These are phyloP conservation scores for Hyaloscypha finlandica DNA, from an alignment of 495 filamentous ascomycete genomes.

Conservation along the genomic window DNA sequence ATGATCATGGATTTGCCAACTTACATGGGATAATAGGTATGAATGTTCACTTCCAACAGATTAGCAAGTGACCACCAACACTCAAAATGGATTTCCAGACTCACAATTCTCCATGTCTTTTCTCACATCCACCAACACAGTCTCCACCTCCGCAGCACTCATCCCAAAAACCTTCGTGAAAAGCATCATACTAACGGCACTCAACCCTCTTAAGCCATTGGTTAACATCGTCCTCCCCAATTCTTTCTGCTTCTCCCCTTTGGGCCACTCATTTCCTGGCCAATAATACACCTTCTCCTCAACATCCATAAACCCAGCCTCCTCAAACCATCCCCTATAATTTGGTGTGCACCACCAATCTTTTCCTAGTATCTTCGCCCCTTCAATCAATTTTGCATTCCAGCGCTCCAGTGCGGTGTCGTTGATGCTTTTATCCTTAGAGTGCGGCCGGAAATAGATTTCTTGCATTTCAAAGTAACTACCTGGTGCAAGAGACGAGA, in stretches of 20 bases:
- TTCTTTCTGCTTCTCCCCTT: conserved; percentile 47
- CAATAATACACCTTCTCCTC: conserved; percentile 50
- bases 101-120: conserved; percentile 49
- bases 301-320: conserved; percentile 61
- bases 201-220: conserved; percentile 41
- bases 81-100: not conserved
- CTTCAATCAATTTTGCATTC: conserved; percentile 36
- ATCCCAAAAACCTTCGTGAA: conserved; percentile 56
- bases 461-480: conserved; percentile 54
- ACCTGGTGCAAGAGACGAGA: conserved; percentile 45
- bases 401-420: conserved; percentile 36
- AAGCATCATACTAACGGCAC: conserved; percentile 50
- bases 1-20: conserved; percentile 17
- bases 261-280: conserved; percentile 53
- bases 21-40: conserved; percentile 50
- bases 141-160: conserved; percentile 50
- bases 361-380: conserved; percentile 23
- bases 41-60: conserved; percentile 32
- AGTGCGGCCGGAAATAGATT: conserved; percentile 36
- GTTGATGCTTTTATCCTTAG: conserved; percentile 34
- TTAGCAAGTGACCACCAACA: not conserved
- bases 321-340: conserved; percentile 40
- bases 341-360: conserved; percentile 19
- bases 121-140: conserved; percentile 51
- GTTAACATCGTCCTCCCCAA: conserved; percentile 45